Percentiles rank a stretch among this genome's conserved stretches.
Conservation (phyloP, 164 flowering plant genomes). For the Cinnamomum micranthum region DNA sequence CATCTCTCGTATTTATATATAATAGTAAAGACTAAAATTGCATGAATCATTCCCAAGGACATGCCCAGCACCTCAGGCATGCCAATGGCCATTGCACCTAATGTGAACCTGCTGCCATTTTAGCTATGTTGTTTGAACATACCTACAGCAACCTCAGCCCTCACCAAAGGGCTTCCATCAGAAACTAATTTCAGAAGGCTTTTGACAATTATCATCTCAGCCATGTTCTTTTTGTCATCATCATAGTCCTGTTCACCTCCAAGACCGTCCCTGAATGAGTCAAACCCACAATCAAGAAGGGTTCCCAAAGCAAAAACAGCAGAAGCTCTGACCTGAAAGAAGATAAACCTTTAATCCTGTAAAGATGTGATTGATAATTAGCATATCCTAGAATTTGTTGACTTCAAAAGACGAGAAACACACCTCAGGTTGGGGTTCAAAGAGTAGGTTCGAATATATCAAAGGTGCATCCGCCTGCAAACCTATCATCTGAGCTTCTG, state of each 20-base stretch:
- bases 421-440: constrained; percentile 97
- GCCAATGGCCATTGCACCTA: not conserved
- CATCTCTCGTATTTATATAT: too few relatives aligned
- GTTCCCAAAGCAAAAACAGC: constrained; percentile 89
- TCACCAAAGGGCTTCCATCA: constrained; percentile 95
- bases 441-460: constrained; percentile 49
- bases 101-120: not conserved
- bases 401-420: not conserved
- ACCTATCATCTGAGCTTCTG: constrained; percentile 73
- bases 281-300: constrained; percentile 73
- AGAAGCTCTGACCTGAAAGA: constrained; percentile 83
- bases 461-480: constrained; percentile 73
- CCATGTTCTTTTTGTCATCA: constrained; percentile 82
- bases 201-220: constrained; percentile 65
- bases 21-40: too few relatives aligned
- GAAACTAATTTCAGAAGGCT: constrained; percentile 70
- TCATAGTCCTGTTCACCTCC: constrained; percentile 72
- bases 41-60: too few relatives aligned
- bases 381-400: not conserved
- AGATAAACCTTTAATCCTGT: not conserved
- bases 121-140: constrained; percentile 24
- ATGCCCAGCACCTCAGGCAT: not conserved
- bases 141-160: constrained; percentile 97
- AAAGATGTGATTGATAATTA: not conserved
- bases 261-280: constrained; percentile 57